phyloP scores from a whole-genome alignment of 352 stramenopile species.

The Globisporangium viniferum region DNA sequence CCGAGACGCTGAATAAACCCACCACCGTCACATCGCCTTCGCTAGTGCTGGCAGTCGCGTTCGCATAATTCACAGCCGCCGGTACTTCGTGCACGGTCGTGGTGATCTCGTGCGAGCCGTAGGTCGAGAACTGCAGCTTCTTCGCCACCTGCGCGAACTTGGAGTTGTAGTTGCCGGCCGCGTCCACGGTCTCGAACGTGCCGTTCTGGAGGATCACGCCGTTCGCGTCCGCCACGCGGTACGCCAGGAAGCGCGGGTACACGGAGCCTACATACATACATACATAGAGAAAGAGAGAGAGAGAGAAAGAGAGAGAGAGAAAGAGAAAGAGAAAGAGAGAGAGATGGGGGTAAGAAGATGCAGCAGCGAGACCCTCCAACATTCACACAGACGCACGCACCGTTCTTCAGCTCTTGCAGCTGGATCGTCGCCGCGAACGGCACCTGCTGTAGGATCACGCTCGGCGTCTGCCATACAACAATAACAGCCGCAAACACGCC shows the following conservation, averaged over 20 bases:
- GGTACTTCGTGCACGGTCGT: conserved; percentile 32
- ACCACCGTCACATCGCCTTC: conserved; percentile 29
- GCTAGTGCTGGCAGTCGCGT: conserved; percentile 2
- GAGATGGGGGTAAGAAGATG: not conserved
- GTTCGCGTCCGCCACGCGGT: conserved; percentile 46
- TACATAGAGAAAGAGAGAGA: not conserved
- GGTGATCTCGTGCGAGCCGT: conserved; percentile 51
- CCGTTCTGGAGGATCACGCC: conserved; percentile 54
- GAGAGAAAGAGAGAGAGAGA: not conserved
- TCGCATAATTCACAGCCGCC: too few relatives aligned
- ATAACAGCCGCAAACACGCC: not conserved
- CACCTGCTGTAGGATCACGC: conserved; percentile 70
- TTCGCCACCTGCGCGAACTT: conserved; percentile 34
- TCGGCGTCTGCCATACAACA: conserved; percentile 37
- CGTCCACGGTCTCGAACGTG: conserved; percentile 61
- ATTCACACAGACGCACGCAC: conserved; percentile 19
- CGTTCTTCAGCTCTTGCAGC: conserved; percentile 72
- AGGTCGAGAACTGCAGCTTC: conserved; percentile 40
- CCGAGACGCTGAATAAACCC: conserved; percentile 29
- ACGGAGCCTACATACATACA: conserved; percentile 41
- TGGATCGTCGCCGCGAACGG: conserved; percentile 63
- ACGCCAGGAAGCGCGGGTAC: conserved; percentile 60
- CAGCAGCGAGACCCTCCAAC: not conserved
- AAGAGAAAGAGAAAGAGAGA: not conserved
- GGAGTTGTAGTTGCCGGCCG: conserved; percentile 61